Conservation (phyloP, 2,329 filamentous ascomycete genomes). For the Hansfordia pulvinata region DNA sequence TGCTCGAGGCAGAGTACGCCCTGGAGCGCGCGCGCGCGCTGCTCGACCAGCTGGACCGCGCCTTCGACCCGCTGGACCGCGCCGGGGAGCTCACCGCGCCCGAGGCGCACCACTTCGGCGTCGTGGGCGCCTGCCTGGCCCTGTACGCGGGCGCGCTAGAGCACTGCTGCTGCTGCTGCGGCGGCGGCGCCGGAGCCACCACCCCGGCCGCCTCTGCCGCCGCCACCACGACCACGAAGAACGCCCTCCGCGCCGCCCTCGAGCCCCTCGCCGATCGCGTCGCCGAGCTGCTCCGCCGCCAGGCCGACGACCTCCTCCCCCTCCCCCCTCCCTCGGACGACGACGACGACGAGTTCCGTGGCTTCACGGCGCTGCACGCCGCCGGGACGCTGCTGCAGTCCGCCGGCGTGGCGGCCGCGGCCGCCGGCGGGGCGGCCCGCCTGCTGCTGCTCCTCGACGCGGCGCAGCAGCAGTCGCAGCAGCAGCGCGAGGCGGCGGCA, state of each 20-base stretch:
- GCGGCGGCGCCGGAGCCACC: not conserved
- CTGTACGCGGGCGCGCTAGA: constrained; percentile 7
- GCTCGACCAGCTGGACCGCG: constrained; percentile 7
- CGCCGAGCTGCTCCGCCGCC: constrained; percentile 4
- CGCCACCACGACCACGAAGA: not conserved
- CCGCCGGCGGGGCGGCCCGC: too few relatives aligned
- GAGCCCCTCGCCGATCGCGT: not conserved
- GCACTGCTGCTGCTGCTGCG: constrained; percentile 4
- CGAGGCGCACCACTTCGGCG: constrained; percentile 2
- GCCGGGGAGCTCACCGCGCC: constrained; percentile 1
- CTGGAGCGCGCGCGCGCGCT: constrained; percentile 18
- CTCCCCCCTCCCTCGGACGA: constrained; percentile 6
- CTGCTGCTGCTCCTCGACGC: too few relatives aligned
- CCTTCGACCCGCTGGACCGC: constrained; percentile 1
- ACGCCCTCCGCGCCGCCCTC: too few relatives aligned
- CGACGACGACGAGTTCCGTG: constrained; percentile 11
- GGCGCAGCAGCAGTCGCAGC: too few relatives aligned
- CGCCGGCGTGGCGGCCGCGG: constrained; percentile 14
- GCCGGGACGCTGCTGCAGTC: constrained; percentile 19
- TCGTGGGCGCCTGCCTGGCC: constrained; percentile 1
- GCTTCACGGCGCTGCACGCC: constrained; percentile 19
- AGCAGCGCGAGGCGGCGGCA: too few relatives aligned
- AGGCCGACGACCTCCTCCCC: constrained; percentile 7
- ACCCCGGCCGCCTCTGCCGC: not conserved
- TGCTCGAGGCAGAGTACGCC: constrained; percentile 28